Evolutionary conservation across 2,329 filamentous ascomycete genomes (phyloP).

Genomic region (Paramyrothecium roridum): DNA sequence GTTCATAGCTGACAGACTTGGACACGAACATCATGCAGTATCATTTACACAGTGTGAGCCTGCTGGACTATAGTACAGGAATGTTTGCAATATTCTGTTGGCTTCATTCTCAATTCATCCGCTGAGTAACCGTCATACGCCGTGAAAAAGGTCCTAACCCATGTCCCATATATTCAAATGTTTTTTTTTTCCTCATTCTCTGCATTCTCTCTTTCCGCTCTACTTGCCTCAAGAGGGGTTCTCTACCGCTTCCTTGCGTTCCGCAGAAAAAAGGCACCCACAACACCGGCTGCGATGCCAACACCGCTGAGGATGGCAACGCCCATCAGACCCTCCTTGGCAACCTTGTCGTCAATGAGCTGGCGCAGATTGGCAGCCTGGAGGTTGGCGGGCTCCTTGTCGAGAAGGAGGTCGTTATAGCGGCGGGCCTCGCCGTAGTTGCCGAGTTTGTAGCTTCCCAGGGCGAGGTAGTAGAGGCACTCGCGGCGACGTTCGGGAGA

Average conservation of each 20-base stretch:
- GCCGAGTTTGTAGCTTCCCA: constrained; percentile 97
- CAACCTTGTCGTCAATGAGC: constrained; percentile 93
- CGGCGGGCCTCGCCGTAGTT: constrained; percentile 93
- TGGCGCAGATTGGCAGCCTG: constrained; percentile 83
- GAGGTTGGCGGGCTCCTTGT: constrained; percentile 87
- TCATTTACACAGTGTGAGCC: neutral
- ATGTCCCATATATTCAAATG: neutral
- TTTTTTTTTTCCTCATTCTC: neutral
- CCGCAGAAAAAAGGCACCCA: constrained; percentile 82
- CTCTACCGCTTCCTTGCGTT: constrained; percentile 61
- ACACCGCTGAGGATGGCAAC: constrained; percentile 93
- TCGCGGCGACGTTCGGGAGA: constrained; percentile 91
- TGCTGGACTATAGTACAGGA: neutral
- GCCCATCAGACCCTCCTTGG: constrained; percentile 88
- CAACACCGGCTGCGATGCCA: constrained; percentile 87
- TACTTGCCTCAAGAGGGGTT: neutral
- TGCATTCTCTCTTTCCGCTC: neutral
- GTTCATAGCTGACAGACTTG: too few relatives aligned
- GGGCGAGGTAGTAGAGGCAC: constrained; percentile 95
- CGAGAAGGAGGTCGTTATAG: constrained; percentile 90
- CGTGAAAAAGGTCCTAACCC: neutral
- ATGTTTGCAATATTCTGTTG: neutral
- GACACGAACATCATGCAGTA: neutral
- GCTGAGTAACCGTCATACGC: neutral
- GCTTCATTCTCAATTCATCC: neutral